A percentile compares a stretch with the other conserved stretches of the same genome.
Conservation (phyloP, 768 basidiomycete genomes). For the Mycena indigotica region DNA sequence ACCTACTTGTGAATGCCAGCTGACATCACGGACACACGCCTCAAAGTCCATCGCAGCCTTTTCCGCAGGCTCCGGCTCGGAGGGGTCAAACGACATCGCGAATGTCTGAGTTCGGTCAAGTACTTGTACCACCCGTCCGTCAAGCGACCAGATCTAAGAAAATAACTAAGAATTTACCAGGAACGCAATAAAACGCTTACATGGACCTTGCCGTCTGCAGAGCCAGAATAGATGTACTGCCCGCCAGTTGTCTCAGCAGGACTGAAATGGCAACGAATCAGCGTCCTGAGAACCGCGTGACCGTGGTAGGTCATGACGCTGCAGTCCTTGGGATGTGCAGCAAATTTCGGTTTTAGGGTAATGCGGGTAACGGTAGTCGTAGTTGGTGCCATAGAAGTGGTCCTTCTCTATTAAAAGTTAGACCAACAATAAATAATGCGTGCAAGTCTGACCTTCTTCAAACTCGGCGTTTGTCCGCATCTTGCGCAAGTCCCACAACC, state of each 20-base stretch:
- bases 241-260: conserved; percentile 89
- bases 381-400: conserved; percentile 58
- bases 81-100: conserved; percentile 74
- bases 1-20: conserved; percentile 85
- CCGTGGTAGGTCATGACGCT: conserved; percentile 96
- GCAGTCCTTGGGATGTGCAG: conserved; percentile 84
- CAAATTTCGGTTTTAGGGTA: conserved; percentile 65
- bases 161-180: conserved; percentile 7
- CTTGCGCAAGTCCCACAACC: conserved; percentile 92
- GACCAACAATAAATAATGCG: not conserved
- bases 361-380: conserved; percentile 79
- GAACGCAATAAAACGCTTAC: conserved; percentile 42
- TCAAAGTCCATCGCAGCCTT: conserved; percentile 31
- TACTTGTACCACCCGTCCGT: conserved; percentile 81
- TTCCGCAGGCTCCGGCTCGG: conserved; percentile 51
- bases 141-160: conserved; percentile 90
- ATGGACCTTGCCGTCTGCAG: conserved; percentile 82
- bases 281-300: conserved; percentile 84
- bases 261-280: conserved; percentile 96
- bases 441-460: conserved; percentile 36
- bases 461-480: conserved; percentile 80
- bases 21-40: conserved; percentile 87
- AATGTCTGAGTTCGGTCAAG: conserved; percentile 77
- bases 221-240: conserved; percentile 94
- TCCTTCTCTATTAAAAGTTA: conserved; percentile 34